Base-by-base conservation (phyloP, 179 eudicot species). In the Gypsophila paniculata region DNA sequence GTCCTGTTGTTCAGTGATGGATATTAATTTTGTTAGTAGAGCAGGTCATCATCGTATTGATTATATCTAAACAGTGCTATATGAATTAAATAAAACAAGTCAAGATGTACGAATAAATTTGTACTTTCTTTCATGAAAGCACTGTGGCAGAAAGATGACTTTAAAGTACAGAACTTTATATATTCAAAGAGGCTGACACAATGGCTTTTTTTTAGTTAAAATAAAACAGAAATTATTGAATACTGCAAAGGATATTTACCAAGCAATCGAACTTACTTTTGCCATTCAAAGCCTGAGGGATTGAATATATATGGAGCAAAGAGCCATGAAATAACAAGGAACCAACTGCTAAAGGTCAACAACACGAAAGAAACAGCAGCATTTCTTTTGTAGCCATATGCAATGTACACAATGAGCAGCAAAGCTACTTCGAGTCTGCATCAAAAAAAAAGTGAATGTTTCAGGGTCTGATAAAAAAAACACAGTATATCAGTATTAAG, bases 211-310 rank as follows among this genome's bases (percentile, higher is more conserved):
- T 34, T 18, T 8, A 29, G 3, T 51, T 22, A 19, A 57, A 52
- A 66, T 2, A 77, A 11, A 74, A 48, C 60, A 46, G 36, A 13
- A 12, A 10, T 10, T 46, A 46, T 8, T 9, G 9, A 12, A 66
- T 4, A 15, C 11, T 25, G 13, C 77, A 18, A 19, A 69, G 26
- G 42, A 53, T 18, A 13, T 34, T 32, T 34, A 69, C 10, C n/a
- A 69, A 32, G 38, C 21, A 59, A 72, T 12, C 19, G 14, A 79
- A 81, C 97, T 84, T 77, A 91, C 98, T 94, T 94, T 77, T 91
- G 99, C 99, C 99, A 94, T 76, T 94, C 99, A 57, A 94, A 94
- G 65, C 99, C 99, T 2, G 99, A 94, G 11, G 99, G 99, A 76
- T 94, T 94, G 62, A 94, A 94, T 72, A 94, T 88, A 46, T 88